Percentiles rank a stretch among this genome's conserved stretches.
phyloP scores from a whole-genome alignment of 78 protist genomes.

The Monosiga brevicollis region DNA sequence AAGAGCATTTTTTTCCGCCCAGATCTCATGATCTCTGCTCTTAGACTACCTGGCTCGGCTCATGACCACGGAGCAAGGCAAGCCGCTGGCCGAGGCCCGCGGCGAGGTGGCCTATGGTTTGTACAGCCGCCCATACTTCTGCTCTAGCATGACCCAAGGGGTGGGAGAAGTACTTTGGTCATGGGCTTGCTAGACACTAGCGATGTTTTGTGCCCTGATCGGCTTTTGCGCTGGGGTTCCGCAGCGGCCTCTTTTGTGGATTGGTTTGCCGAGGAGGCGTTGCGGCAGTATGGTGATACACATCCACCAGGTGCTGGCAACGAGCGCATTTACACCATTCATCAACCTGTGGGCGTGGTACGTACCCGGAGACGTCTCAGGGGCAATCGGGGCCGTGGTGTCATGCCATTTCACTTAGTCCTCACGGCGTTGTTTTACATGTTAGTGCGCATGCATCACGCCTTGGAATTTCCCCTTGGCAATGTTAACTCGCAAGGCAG shows the following conservation, averaged over 20 bases:
- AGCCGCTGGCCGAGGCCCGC: slow-evolving; percentile 26
- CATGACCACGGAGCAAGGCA: slow-evolving; percentile 31
- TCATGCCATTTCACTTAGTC: not conserved
- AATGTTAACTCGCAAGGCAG: slow-evolving; percentile 47
- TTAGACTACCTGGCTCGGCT: slow-evolving; percentile 6
- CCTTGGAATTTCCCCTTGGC: slow-evolving; percentile 49
- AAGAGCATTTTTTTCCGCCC: not conserved
- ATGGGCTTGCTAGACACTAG: not conserved
- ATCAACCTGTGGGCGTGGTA: slow-evolving; percentile 42
- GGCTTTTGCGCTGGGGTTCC: not conserved
- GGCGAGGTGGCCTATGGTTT: slow-evolving; percentile 29
- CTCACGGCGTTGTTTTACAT: not conserved
- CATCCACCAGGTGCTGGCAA: not conserved
- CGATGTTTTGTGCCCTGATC: not conserved
- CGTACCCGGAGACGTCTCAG: slow-evolving; percentile 30
- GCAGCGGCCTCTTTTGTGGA: not conserved
- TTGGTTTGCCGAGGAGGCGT: slow-evolving; percentile 29
- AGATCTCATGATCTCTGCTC: not conserved
- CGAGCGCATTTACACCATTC: slow-evolving; percentile 13
- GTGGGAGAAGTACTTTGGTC: too few relatives aligned
- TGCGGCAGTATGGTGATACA: slow-evolving; percentile 15
- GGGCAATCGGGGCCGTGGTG: not conserved
- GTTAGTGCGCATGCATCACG: not conserved
- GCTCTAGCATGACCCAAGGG: too few relatives aligned
- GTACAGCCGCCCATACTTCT: not conserved